Percentiles rank a stretch among this genome's conserved stretches.
These are phyloP conservation scores for Lepiota venenata DNA, from an alignment of 768 basidiomycete species.

Conservation along the genomic window DNA sequence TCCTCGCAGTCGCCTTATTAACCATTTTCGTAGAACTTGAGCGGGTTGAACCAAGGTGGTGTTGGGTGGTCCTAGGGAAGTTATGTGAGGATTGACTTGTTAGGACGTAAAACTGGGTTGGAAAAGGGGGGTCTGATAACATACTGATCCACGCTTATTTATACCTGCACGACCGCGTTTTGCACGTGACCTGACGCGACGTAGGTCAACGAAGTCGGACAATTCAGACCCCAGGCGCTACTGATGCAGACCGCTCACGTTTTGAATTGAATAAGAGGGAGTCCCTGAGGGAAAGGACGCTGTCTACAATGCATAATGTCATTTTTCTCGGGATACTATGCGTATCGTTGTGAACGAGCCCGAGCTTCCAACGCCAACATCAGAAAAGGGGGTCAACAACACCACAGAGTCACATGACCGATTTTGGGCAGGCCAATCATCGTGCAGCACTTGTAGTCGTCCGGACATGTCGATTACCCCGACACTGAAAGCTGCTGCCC, in stretches of 20 bases:
- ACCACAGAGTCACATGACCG: conserved; percentile 19
- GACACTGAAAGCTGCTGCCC: conserved; percentile 57
- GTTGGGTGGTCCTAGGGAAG: conserved; percentile 3
- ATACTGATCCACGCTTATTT: conserved; percentile 32
- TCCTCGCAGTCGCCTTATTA: conserved; percentile 38
- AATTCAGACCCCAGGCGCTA: neutral
- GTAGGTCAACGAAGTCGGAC: conserved; percentile 37
- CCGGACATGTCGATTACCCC: conserved; percentile 51
- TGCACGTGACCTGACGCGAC: conserved; percentile 33
- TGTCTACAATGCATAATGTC: too few species aligned
- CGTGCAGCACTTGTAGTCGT: conserved; percentile 16
- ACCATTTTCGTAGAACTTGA: conserved; percentile 24
- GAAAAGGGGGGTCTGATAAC: conserved; percentile 38
- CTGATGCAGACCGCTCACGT: too few species aligned
- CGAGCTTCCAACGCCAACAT: too few species aligned
- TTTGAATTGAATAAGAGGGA: too few species aligned
- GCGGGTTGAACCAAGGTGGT: neutral
- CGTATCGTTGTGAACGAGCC: too few species aligned
- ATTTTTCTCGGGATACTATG: too few species aligned
- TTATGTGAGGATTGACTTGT: conserved; percentile 8
- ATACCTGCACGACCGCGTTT: conserved; percentile 44
- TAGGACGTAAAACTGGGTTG: conserved; percentile 24
- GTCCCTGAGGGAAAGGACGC: too few species aligned
- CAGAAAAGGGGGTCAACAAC: neutral
- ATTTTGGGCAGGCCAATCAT: conserved; percentile 20